Base-by-base conservation (phyloP, 129 eudicot species). In the Helianthus tuberosus region DNA sequence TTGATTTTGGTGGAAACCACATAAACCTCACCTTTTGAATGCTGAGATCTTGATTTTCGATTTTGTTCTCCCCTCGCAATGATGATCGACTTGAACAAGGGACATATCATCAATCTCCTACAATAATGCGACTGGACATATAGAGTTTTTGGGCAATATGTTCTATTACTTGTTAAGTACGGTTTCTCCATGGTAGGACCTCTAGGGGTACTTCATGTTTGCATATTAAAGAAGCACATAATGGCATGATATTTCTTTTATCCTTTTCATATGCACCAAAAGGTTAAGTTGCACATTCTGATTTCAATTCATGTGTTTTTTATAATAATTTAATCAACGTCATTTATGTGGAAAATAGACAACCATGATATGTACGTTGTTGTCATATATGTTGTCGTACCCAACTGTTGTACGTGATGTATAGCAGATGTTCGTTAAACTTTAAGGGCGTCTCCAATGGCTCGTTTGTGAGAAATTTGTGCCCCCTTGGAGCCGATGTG, bases 131-230 rank as follows among this genome's bases (percentile, higher is more conserved):
- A 20, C 74, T 4, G 6, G 36, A 32, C 64, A 47, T 61, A 35
- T 61, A 47, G 78, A 60, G 50, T 48, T 61, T 48, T 25, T 48
- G 78, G 63, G 47, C 47, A 43, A 6, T 43, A 43, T 62, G 16
- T 15, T 62, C 50, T 15, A 61, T 74, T 73, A 49, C 77, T 9
- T 47, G 69, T 61, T 73, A 36, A 62, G 70, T 32, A 61, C 50
- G 51, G 77, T 63, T 47, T 61, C 27, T 57, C 51, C 74, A 68
- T 76, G 47, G 80, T 68, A 67, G 80, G 80, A 27, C 80, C 80
- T 66, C 23, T 16, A 16, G 75, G 74, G 75, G 29, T 67, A 38
- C 38, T 58, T 76, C 75, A 68, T 76, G 80, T 55, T 67, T 32
- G 52, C 75, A 57, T 60, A 67, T 76, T 32, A 32, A 32, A 32